Evolutionary conservation across 1,139 yeast species (phyloP), one percentile per base, ranked within the genome.

Genomic region (Pichia sp.): DNA sequence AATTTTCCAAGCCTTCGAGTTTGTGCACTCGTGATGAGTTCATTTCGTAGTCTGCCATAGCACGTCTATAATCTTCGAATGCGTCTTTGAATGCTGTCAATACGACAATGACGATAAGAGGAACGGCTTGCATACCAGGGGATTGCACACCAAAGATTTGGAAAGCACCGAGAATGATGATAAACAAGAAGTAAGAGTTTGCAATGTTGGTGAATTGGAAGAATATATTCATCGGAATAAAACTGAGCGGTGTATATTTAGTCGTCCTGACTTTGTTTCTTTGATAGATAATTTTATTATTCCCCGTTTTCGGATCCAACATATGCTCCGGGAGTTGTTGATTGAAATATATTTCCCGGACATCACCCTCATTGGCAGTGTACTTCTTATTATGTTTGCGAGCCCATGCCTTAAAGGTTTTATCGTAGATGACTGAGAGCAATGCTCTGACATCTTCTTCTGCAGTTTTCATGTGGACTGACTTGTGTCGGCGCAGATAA

Each of bases 261-360:
- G 81, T 72, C 5, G 80, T 73, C 56, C 79, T 64, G 40, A 74
- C 69, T 51, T 74, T 74, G 53, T 74, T 74, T 47, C 78, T 59
- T 13, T 75, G 68, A 45, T 69, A 74, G 3, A 32, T 29, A 1
- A 38, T 33, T 11, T 36, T 33, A 7, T 57, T 58, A 3, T 38
- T 22, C 3, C 40, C 29, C 1, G 55, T 49, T 25, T 55, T 53
- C 1, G 51, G 50, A 38, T 56, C 51, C 9, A 45, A 16, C 49
- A 56, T 42, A 12, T 50, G 49, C 2, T 41, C 38, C 2, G 63
- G 61, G 16, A 59, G 41, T 2, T 48, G 49, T 22, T 47, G 43
- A 36, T 58, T 57, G 24, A 54, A 43, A 32, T 41, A 54, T 5
- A 58, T 44, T 15, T 46, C 44, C 25, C 61, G 46, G 12, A 29